Percentiles rank a stretch among this genome's conserved stretches.
These are phyloP conservation scores for Paradendryphiella salina DNA, from an alignment of 2,329 filamentous ascomycete species.

Conservation along the genomic window DNA sequence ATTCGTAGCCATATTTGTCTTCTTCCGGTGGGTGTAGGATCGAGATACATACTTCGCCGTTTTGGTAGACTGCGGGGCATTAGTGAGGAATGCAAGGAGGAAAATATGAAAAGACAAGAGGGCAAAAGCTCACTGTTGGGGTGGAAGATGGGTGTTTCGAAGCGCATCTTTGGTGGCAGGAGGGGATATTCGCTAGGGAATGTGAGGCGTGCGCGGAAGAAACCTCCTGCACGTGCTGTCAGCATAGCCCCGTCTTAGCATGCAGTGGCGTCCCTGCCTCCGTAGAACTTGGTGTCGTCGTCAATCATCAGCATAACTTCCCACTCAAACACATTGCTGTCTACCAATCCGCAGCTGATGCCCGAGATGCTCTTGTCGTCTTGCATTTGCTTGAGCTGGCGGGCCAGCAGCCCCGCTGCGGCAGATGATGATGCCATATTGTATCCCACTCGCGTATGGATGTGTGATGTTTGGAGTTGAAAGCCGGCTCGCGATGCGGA, in stretches of 20 bases:
- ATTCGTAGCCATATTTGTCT: constrained; percentile 97
- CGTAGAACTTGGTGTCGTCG: constrained; percentile 91
- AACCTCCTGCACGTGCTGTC: constrained; percentile 62
- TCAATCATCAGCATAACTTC: constrained; percentile 99
- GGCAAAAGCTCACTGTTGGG: constrained; percentile 73
- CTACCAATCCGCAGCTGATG: constrained; percentile 87
- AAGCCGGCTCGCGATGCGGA: constrained; percentile 6
- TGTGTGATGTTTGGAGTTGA: constrained; percentile 12
- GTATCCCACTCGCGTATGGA: constrained; percentile 5
- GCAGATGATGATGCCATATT: constrained; percentile 51
- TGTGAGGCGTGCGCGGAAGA: constrained; percentile 92
- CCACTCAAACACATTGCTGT: constrained; percentile 93
- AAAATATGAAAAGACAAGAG: not conserved
- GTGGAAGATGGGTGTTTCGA: constrained; percentile 92
- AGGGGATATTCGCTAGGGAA: constrained; percentile 98
- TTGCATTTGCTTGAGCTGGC: constrained; percentile 94
- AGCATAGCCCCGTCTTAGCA: not conserved
- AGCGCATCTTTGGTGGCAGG: constrained; percentile 93
- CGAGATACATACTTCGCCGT: constrained; percentile 94
- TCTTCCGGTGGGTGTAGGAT: constrained; percentile 96
- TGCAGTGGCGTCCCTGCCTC: constrained; percentile 62
- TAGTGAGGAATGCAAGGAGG: not conserved
- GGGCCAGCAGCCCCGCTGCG: constrained; percentile 73
- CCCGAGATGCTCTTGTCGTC: constrained; percentile 87
- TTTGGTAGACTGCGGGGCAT: constrained; percentile 72